Percentiles rank a stretch among this genome's conserved stretches.
These are phyloP conservation scores for Fusarium foetens DNA, from an alignment of 2,329 filamentous ascomycete genomes.

Conservation along the genomic window DNA sequence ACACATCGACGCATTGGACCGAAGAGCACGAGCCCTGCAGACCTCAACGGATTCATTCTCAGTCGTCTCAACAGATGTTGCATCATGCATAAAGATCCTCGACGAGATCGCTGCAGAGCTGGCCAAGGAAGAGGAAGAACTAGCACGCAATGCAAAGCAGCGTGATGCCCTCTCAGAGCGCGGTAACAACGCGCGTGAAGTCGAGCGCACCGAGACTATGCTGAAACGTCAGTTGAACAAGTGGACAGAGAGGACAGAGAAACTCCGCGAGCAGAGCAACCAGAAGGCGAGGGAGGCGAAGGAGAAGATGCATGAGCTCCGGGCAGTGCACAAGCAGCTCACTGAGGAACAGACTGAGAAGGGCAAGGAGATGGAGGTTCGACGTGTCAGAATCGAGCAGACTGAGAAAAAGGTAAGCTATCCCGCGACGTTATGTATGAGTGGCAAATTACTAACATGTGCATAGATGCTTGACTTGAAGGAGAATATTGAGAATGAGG, in stretches of 20 bases:
- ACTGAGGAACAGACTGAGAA: constrained; percentile 88
- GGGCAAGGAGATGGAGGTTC: constrained; percentile 89
- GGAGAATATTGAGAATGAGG: constrained; percentile 95
- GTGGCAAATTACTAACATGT: constrained; percentile 35
- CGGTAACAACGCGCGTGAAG: constrained; percentile 88
- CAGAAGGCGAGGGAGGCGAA: constrained; percentile 85
- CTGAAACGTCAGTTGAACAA: constrained; percentile 85
- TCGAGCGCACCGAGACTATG: constrained; percentile 87
- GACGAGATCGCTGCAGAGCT: constrained; percentile 89
- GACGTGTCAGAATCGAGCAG: constrained; percentile 94
- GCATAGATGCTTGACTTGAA: constrained; percentile 93
- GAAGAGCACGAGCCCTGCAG: constrained; percentile 86
- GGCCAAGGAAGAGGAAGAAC: constrained; percentile 90
- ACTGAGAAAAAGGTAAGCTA: constrained; percentile 91
- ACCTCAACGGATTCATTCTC: constrained; percentile 91
- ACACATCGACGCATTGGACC: constrained; percentile 88
- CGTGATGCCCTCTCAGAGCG: constrained; percentile 88
- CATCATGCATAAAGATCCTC: constrained; percentile 86
- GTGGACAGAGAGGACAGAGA: constrained; percentile 87
- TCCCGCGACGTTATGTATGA: not conserved
- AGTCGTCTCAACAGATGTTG: constrained; percentile 85
- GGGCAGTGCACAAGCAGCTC: constrained; percentile 80
- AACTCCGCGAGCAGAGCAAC: constrained; percentile 80
- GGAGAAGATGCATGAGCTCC: constrained; percentile 89
- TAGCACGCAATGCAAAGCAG: constrained; percentile 80